These are phyloP conservation scores for Suillus occidentalis DNA, from an alignment of 768 basidiomycete genomes.

Conservation along the genomic window DNA sequence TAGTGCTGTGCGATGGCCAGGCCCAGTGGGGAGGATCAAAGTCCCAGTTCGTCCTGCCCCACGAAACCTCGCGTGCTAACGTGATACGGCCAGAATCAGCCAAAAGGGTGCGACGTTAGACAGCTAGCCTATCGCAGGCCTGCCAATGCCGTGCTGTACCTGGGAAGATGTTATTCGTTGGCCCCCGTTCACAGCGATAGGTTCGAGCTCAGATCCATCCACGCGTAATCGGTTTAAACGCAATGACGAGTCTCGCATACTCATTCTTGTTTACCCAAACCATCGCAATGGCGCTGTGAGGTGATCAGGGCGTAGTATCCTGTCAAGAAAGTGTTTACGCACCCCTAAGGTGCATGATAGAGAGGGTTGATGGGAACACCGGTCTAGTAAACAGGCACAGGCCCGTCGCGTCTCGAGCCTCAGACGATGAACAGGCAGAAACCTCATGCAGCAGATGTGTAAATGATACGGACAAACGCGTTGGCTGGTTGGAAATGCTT, in stretches of 20 bases:
- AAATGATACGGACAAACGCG: not conserved
- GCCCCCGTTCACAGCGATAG: not conserved
- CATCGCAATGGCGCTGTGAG: not conserved
- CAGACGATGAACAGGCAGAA: constrained; percentile 3
- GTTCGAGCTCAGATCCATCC: not conserved
- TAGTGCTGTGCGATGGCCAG: not conserved
- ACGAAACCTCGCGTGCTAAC: not conserved
- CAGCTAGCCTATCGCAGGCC: not conserved
- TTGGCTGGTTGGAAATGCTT: not conserved
- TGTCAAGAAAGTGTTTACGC: not conserved
- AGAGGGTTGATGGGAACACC: not conserved
- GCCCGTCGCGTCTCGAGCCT: not conserved
- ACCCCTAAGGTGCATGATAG: not conserved
- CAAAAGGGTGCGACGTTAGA: not conserved
- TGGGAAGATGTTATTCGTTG: not conserved
- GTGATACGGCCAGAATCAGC: not conserved
- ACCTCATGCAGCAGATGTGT: constrained; percentile 1
- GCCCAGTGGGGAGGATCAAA: not conserved
- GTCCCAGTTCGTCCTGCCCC: not conserved
- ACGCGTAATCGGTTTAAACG: not conserved
- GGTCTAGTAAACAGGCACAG: not conserved
- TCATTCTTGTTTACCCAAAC: not conserved
- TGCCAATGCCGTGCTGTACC: not conserved
- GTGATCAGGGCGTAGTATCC: not conserved
- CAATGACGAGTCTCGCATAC: not conserved